Base-by-base conservation (phyloP, 352 stramenopile genomes). In the Pythium angustatum region DNA sequence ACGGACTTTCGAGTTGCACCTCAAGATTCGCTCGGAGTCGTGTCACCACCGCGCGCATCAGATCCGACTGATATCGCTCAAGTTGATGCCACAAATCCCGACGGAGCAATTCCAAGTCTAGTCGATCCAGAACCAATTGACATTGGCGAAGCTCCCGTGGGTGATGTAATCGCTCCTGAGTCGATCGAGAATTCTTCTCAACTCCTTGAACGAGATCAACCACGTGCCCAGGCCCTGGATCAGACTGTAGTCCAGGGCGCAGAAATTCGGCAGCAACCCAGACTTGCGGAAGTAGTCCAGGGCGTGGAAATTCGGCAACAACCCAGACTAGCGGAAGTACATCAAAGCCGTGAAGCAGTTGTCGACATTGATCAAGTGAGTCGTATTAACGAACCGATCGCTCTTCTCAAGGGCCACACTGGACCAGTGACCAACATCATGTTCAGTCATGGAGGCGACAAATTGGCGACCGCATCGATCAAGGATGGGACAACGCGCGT, bases 371-470 rank as follows among this genome's bases (percentile, higher is more conserved):
- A 64, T 1, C 55, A 73, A 51, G 47, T 73, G 8, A 51, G 53
- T 15, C 27, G 44, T 19, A 67, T 60, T n/a, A 61, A 24, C 40
- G 64, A 78, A 17, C 71, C 74, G 7, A 53, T 75, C n/a, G 71
- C 66, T 5, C 68, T 57, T 38, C 66, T 97, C 17, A 75, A 79
- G 47, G 91, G 86, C 10, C 91, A 98, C 69, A 78, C 88, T 14
- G 87, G 81, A 58, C 71, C 88, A 7, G 83, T 98, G 31, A 98
- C 91, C n/a, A 92, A 97, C 63, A 79, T 97, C 27, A 65, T 90
- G 27, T 97, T 97, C 69, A 97, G 81, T 21, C 73, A 84, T 50
- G 62, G 62, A 30, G 90, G 91, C 33, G 86, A 97, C 71, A 72
- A 85, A 3, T 83, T 98, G 34, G 72, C 97, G 2, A 96, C 90